phyloP scores from a whole-genome alignment of 1,284 basidiomycete species.

The Marasmius sp. region DNA sequence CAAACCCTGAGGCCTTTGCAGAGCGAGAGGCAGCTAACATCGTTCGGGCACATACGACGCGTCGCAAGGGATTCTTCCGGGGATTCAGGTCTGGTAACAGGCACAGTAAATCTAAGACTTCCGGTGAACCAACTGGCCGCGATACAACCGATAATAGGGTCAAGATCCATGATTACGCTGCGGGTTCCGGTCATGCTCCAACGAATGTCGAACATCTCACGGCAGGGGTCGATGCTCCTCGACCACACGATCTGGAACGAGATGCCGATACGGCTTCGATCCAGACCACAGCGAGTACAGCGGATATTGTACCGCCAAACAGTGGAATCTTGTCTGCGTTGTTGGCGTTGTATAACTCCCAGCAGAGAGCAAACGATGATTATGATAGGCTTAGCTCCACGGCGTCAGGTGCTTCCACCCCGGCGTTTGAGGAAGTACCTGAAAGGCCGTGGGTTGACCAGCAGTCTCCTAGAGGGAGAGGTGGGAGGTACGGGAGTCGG shows the following conservation, averaged over 20 bases:
- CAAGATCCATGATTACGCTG: not conserved
- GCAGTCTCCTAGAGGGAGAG: not conserved
- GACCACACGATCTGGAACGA: not conserved
- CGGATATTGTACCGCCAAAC: not conserved
- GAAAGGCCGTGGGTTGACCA: slow-evolving; percentile 4
- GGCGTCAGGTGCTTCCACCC: slow-evolving; percentile 19
- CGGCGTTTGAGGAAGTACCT: slow-evolving; percentile 1
- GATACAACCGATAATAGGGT: not conserved
- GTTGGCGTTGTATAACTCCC: not conserved
- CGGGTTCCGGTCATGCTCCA: not conserved
- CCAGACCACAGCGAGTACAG: not conserved
- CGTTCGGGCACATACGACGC: slow-evolving; percentile 2
- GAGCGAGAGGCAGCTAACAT: not conserved
- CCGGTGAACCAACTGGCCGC: not conserved
- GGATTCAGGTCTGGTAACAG: not conserved
- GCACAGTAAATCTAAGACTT: not conserved
- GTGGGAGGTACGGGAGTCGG: not conserved
- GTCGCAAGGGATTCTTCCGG: not conserved
- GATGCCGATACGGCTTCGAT: slow-evolving; percentile 1
- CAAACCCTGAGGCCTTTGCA: not conserved
- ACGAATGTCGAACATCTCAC: not conserved
- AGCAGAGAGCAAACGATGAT: not conserved
- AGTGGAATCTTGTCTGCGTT: not conserved
- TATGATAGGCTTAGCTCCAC: not conserved
- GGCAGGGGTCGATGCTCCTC: not conserved